These are phyloP conservation scores for Oryza nivara DNA, from an alignment of 176 grass and related monocot species.

Conservation along the genomic window DNA sequence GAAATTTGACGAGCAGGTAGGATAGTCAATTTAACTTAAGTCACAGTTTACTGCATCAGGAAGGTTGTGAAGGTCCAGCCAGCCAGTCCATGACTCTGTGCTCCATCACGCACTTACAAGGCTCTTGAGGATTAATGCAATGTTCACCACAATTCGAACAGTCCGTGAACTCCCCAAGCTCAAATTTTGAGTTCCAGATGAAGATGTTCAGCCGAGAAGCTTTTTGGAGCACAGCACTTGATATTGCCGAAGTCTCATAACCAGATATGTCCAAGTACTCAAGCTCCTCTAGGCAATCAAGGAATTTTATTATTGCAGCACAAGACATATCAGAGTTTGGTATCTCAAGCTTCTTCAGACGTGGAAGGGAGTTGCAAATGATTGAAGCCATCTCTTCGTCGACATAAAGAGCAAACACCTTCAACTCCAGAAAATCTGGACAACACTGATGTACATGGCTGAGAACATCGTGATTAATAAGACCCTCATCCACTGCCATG, in stretches of 20 bases:
- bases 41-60: neutral
- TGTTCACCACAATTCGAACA: constrained; percentile 56
- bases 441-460: constrained; percentile 53
- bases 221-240: constrained; percentile 50
- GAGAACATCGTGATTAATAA: constrained; percentile 53
- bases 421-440: constrained; percentile 49
- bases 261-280: constrained; percentile 77
- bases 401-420: constrained; percentile 54
- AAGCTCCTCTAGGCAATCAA: constrained; percentile 61
- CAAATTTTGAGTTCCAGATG: constrained; percentile 65
- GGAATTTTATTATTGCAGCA: constrained; percentile 53
- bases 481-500: constrained; percentile 67
- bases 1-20: neutral
- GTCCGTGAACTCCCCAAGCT: constrained; percentile 64
- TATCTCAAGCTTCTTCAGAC: constrained; percentile 68
- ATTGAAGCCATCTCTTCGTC: constrained; percentile 59
- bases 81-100: constrained; percentile 66
- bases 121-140: constrained; percentile 28
- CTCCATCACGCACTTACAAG: constrained; percentile 59
- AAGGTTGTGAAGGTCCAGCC: constrained; percentile 39
- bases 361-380: constrained; percentile 60
- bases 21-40: neutral
- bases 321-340: constrained; percentile 47
- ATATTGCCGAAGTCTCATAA: constrained; percentile 59
- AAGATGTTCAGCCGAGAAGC: constrained; percentile 61